Conservation (phyloP, 805 yeast species). For the Isabelozyma pseudorhagii region DNA sequence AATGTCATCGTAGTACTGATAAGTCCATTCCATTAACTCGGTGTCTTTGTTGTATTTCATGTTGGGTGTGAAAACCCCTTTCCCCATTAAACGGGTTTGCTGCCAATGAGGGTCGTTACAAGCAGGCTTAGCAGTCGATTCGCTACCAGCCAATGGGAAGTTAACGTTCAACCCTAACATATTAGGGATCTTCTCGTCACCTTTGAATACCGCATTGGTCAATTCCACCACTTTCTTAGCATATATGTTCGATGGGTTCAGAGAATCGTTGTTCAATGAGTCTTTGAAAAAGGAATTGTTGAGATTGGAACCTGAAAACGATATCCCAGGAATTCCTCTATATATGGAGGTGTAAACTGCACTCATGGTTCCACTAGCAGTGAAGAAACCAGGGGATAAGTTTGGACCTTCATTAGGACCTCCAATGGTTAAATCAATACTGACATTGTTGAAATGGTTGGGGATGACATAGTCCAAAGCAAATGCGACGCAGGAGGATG, state of each 20-base stretch:
- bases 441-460: slow-evolving; percentile 12
- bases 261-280: slow-evolving; percentile 12
- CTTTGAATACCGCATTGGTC: slow-evolving; percentile 13
- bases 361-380: slow-evolving; percentile 24
- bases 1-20: slow-evolving; percentile 10
- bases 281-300: slow-evolving; percentile 26
- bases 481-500: slow-evolving; percentile 23
- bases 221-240: slow-evolving; percentile 22
- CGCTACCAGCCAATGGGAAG: slow-evolving; percentile 14
- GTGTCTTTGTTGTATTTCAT: slow-evolving; percentile 5
- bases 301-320: slow-evolving; percentile 22
- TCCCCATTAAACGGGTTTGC: slow-evolving; percentile 8
- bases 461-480: slow-evolving; percentile 24
- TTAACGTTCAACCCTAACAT: slow-evolving; percentile 23
- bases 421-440: slow-evolving; percentile 21
- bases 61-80: slow-evolving; percentile 6
- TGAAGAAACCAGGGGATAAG: slow-evolving; percentile 24
- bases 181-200: slow-evolving; percentile 14
- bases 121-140: slow-evolving; percentile 6
- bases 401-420: slow-evolving; percentile 31
- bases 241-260: slow-evolving; percentile 22
- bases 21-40: slow-evolving; percentile 3
- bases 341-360: slow-evolving; percentile 22
- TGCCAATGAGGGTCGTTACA: slow-evolving; percentile 10
- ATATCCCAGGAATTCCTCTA: slow-evolving; percentile 23